Evolutionary conservation across 345 rosid species (phyloP), one percentile per base, ranked within the genome.

Genomic region (Jatropha curcas): DNA sequence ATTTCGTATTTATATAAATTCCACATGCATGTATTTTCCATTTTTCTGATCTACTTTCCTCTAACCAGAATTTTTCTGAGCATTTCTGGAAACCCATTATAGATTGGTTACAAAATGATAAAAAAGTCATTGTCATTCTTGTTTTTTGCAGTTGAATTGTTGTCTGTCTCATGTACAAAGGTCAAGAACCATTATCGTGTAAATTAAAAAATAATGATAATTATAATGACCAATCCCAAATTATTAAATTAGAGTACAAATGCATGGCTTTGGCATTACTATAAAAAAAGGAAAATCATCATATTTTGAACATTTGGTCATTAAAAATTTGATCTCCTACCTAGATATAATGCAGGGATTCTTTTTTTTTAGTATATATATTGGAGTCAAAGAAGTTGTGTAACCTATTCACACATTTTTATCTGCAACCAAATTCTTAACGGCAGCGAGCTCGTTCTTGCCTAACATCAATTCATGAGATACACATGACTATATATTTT

Each of bases 361-460:
- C n/a, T n/a, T n/a, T n/a, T n/a, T n/a, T n/a, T n/a, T n/a, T n/a
- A n/a, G n/a, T n/a, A 39, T 39, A 39, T 2, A 39, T 39, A 39
- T 39, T 41, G 13, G 45, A 33, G 20, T 30, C 41, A 16, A 19
- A 1, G 25, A 35, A 60, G 6, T 34, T 10, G 13, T 35, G 0
- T 35, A 61, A 35, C n/a, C 6, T 25, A 31, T 30, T 48, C 41
- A 67, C 35, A 50, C 58, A 24, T 68, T 53, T 35, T 53, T 14
- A 53, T 35, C 24, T 22, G 7, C 17, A 68, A 53, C 51, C 34
- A 25, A 53, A 68, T 24, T 52, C 61, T 68, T 22, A 68, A 68
- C 72, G 50, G 62, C 61, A 35, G 5, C 25, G 22, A 52, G 35
- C 43, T 60, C 11, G 17, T 34, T 33, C 9, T 34, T 16, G 33